A percentile compares a stretch with the other conserved stretches of the same genome.
phyloP scores from a whole-genome alignment of 495 filamentous ascomycete genomes.

The Beverwykella pulmonaria region DNA sequence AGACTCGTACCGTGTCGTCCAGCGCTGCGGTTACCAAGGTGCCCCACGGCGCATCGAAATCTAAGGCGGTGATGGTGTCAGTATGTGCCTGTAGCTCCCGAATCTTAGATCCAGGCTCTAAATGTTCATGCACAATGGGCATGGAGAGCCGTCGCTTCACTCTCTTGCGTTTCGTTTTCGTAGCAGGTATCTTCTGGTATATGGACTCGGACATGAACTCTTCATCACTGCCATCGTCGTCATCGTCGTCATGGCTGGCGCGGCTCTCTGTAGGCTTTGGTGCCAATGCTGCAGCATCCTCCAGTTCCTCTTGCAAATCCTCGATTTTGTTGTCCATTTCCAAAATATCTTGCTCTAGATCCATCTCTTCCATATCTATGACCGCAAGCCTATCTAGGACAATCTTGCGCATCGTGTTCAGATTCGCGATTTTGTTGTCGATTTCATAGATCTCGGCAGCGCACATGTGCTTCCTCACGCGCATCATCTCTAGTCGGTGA shows the following conservation, averaged over 20 bases:
- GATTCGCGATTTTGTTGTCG: slow-evolving; percentile 92
- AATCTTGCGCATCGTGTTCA: slow-evolving; percentile 91
- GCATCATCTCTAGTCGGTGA: slow-evolving; percentile 86
- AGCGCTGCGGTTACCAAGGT: slow-evolving; percentile 93
- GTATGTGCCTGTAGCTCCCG: slow-evolving; percentile 84
- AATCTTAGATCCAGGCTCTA: slow-evolving; percentile 86
- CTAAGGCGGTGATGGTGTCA: slow-evolving; percentile 85
- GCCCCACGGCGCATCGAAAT: slow-evolving; percentile 95
- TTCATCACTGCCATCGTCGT: slow-evolving; percentile 46
- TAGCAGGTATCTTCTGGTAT: slow-evolving; percentile 83
- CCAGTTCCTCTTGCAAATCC: slow-evolving; percentile 74
- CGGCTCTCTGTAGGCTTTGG: slow-evolving; percentile 47
- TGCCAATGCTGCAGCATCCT: slow-evolving; percentile 64
- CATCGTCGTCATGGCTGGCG: slow-evolving; percentile 59
- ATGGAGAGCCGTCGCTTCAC: slow-evolving; percentile 74
- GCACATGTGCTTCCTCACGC: slow-evolving; percentile 95
- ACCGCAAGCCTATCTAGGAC: slow-evolving; percentile 84
- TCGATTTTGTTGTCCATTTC: slow-evolving; percentile 86
- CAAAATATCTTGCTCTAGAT: slow-evolving; percentile 82
- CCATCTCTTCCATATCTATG: slow-evolving; percentile 90
- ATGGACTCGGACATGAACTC: slow-evolving; percentile 97
- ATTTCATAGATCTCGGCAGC: slow-evolving; percentile 95
- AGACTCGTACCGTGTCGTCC: slow-evolving; percentile 96
- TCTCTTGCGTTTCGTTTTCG: slow-evolving; percentile 63
- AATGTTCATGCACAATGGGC: slow-evolving; percentile 94